Evolutionary conservation across 1,284 basidiomycete species (phyloP), one percentile per base, ranked within the genome.

Genomic region (Rhodotorula sp.): DNA sequence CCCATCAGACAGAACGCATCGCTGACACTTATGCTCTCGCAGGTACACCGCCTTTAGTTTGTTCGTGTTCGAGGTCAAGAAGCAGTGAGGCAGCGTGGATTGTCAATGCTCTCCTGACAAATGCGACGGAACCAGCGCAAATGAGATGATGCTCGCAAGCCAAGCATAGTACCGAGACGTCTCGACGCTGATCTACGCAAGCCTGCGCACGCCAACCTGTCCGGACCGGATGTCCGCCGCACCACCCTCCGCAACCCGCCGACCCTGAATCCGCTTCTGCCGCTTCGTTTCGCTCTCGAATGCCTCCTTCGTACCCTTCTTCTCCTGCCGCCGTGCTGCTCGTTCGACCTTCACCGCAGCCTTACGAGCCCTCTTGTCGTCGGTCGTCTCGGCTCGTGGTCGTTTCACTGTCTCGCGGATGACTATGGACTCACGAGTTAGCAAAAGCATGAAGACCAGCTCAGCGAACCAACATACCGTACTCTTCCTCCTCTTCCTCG

Each of bases 351-450:
- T 99, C 48, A 93, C 87, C 1, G 88, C 89, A n/a, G 86, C 84
- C 80, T 99, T 99, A 29, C 96, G 86, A 0, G 87, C 86, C 77
- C 88, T 92, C 81, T 92, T 92, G 56, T 91, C 92, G 75, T 94
- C 93, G 66, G 87, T 86, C 5, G 87, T 85, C 81, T 99, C 96
- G 72, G 88, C 84, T 72, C 89, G 88, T 0, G 87, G 82, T 32
- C 94, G 85, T n/a, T 86, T 81, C 62, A 91, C 80, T 1, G 82
- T 82, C 30, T 77, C 73, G 32, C 68, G 68, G 65, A 55, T 44
- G 24, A 67, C 63, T 56, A 51, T 19, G 20, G 20, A 36, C 13
- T 32, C 46, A 39, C 30, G 36, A 22, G 59, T 46, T 32, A 17
- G 39, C 29, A 34, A 24, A 4, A 8, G 39, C 19, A 17, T 19